Conservation (phyloP, 768 basidiomycete species). For the Serendipita sp. region DNA sequence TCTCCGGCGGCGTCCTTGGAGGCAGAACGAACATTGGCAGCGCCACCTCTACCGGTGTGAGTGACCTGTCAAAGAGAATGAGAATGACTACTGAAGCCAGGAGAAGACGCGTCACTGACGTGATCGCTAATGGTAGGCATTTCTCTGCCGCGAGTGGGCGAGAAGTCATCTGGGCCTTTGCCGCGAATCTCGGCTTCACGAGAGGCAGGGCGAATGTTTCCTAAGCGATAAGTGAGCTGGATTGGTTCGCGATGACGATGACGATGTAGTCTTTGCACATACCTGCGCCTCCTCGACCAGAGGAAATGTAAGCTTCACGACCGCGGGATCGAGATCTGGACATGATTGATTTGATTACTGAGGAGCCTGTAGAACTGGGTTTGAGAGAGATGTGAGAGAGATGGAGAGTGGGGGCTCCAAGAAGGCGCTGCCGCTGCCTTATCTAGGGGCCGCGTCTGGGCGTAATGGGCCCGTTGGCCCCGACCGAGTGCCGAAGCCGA, state of each 20-base stretch:
- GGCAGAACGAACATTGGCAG: conserved; percentile 71
- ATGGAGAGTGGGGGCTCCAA: too few relatives aligned
- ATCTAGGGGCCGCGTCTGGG: too few relatives aligned
- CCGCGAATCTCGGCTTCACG: conserved; percentile 5
- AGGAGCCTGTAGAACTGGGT: too few relatives aligned
- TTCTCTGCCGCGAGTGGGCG: conserved; percentile 47
- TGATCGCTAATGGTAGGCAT: conserved; percentile 15
- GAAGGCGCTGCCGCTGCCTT: too few relatives aligned
- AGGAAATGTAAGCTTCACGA: conserved; percentile 18
- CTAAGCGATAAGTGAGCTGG: conserved; percentile 17
- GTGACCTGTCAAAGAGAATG: conserved; percentile 15
- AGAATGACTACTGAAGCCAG: neutral
- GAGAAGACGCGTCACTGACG: conserved; percentile 27
- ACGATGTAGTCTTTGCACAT: neutral
- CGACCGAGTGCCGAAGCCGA: too few relatives aligned
- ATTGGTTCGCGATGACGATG: neutral
- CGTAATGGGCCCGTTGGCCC: too few relatives aligned
- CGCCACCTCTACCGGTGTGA: conserved; percentile 57
- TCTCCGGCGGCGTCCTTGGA: conserved; percentile 34
- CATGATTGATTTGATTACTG: neutral
- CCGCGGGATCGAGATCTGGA: conserved; percentile 7
- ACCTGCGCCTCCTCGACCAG: conserved; percentile 44
- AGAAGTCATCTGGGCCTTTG: conserved; percentile 40
- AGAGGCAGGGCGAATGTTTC: conserved; percentile 41
- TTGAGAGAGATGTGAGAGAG: too few relatives aligned